Conservation (phyloP, 192 early-diverging fungal species). For the Coemansia sp. region DNA sequence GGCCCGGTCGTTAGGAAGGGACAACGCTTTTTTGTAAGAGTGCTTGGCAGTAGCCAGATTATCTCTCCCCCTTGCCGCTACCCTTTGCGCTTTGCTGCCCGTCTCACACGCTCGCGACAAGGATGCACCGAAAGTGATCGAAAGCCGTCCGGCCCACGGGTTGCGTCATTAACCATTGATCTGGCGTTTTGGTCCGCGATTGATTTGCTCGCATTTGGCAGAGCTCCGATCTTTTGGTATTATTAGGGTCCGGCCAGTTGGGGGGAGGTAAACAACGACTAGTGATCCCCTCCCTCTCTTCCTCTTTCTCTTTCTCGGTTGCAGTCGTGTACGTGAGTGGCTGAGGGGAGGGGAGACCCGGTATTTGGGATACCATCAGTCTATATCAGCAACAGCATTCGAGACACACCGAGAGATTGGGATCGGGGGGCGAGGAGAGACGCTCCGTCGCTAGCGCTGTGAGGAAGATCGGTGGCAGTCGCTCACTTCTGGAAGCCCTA, state of each 20-base stretch:
- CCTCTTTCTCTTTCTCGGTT: no score
- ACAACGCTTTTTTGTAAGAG: constrained; percentile 7
- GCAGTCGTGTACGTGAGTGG: no score
- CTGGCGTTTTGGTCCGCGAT: neutral
- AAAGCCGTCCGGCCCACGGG: neutral
- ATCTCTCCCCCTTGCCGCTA: neutral
- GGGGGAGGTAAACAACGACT: neutral
- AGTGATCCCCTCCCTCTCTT: neutral
- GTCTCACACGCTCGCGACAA: neutral
- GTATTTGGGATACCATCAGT: neutral
- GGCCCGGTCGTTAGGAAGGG: neutral
- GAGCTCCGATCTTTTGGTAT: constrained; percentile 1
- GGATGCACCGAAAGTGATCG: neutral
- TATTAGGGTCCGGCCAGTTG: neutral
- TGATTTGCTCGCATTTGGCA: constrained; percentile 3
- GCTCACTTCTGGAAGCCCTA: no score
- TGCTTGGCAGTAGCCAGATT: constrained; percentile 1
- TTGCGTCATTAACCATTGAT: neutral
- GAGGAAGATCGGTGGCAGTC: no score
- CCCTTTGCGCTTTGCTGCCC: neutral
- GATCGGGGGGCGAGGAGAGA: neutral
- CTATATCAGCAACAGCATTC: neutral
- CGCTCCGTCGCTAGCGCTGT: no score
- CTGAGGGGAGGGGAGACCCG: neutral
- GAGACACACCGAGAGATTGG: neutral